Percentiles rank a stretch among this genome's conserved stretches.
These are phyloP conservation scores for Collariella sp. DNA, from an alignment of 495 filamentous ascomycete species.

Conservation along the genomic window DNA sequence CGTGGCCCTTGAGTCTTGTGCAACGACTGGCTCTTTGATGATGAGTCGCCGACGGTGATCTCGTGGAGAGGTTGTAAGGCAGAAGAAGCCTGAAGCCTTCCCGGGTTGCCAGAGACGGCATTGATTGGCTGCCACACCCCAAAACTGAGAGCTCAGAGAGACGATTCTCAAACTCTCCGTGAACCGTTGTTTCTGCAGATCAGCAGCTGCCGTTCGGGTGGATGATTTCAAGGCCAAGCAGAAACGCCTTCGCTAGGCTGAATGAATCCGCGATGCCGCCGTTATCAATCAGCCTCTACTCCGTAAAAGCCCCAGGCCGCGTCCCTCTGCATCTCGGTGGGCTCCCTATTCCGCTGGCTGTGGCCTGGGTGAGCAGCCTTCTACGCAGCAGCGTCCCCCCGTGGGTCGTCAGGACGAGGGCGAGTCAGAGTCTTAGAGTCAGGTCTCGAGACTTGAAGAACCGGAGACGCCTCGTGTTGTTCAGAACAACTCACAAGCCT, in stretches of 20 bases:
- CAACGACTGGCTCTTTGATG: neutral
- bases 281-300: neutral
- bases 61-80: neutral
- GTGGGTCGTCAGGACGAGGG: too few species aligned
- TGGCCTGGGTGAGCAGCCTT: neutral
- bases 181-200: slow-evolving; percentile 15
- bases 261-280: too few species aligned
- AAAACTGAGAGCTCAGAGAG: slow-evolving; percentile 2
- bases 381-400: too few species aligned
- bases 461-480: too few species aligned
- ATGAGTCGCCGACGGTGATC: neutral
- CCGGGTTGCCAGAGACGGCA: slow-evolving; percentile 3
- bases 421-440: too few species aligned
- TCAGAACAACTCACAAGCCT: too few species aligned
- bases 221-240: neutral
- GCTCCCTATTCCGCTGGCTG: neutral
- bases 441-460: too few species aligned
- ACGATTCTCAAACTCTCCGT: neutral
- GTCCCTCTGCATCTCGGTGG: too few species aligned
- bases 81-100: neutral
- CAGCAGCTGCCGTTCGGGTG: neutral
- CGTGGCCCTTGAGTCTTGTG: neutral
- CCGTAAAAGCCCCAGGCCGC: neutral
- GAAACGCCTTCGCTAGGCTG: neutral
- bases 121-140: slow-evolving; percentile 13